A percentile compares a stretch with the other conserved stretches of the same genome.
Conservation (phyloP, 164 flowering plant species). For the Berberis thunbergii region DNA sequence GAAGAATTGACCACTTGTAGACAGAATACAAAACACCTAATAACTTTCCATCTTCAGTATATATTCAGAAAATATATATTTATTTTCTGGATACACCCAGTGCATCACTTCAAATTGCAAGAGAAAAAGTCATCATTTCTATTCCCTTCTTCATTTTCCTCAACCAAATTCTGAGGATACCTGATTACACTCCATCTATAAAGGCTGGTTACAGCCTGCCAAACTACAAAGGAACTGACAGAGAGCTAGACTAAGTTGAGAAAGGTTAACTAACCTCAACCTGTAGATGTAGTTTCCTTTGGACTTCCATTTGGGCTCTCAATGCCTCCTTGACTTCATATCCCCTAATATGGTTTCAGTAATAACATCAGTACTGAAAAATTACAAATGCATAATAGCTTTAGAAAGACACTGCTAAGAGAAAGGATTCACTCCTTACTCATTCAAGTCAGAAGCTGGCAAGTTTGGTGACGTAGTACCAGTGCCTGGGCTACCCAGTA, state of each 20-base stretch:
- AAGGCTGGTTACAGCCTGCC: too few relatives aligned
- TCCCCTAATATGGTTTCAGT: conserved; percentile 32
- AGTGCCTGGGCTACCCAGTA: conserved; percentile 36
- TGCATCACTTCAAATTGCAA: too few relatives aligned
- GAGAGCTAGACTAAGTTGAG: neutral
- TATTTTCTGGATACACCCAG: too few relatives aligned
- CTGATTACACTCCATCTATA: too few relatives aligned
- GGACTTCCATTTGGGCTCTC: conserved; percentile 73
- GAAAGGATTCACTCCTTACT: conserved; percentile 25
- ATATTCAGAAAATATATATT: too few relatives aligned
- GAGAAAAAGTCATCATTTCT: too few relatives aligned
- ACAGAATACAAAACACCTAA: too few relatives aligned
- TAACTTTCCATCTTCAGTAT: too few relatives aligned
- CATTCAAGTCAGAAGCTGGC: conserved; percentile 44
- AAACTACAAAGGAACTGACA: too few relatives aligned
- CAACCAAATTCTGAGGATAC: too few relatives aligned
- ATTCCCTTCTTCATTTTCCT: too few relatives aligned
- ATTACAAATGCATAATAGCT: neutral
- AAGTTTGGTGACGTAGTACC: conserved; percentile 32
- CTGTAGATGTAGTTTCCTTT: conserved; percentile 59
- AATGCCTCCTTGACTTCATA: conserved; percentile 66
- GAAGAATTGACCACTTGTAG: too few relatives aligned
- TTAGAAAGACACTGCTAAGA: neutral
- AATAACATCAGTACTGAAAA: neutral
- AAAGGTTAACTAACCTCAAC: conserved; percentile 38